Conservation (phyloP, 257 asterid genomes). For the Nemophila menziesii region DNA sequence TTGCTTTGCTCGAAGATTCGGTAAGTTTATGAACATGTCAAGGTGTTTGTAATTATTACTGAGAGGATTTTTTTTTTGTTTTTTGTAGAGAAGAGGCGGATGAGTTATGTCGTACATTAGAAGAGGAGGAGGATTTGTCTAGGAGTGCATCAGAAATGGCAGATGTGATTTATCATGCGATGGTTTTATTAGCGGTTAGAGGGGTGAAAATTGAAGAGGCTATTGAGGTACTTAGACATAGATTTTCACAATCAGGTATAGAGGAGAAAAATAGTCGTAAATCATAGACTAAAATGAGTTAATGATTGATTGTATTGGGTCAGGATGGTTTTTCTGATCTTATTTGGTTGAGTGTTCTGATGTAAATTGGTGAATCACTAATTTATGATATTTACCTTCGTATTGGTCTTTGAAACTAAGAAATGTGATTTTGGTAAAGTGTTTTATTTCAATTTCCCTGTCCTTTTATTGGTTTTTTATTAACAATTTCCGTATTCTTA, state of each 20-base stretch:
- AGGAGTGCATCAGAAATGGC: constrained; percentile 79
- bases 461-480: no score
- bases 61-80: neutral
- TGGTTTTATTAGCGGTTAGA: constrained; percentile 60
- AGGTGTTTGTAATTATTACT: neutral
- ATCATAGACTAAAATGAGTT: no score
- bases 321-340: no score
- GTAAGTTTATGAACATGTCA: constrained; percentile 15
- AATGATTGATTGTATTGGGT: no score
- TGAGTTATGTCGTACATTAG: constrained; percentile 68
- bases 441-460: no score
- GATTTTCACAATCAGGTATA: constrained; percentile 74
- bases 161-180: constrained; percentile 63
- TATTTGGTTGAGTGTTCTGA: no score
- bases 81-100: constrained; percentile 75
- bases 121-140: constrained; percentile 54
- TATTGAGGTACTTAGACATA: constrained; percentile 49
- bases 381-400: no score
- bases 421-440: no score
- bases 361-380: no score
- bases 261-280: constrained; percentile 65
- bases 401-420: no score
- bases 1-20: constrained; percentile 71
- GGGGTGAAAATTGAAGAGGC: constrained; percentile 71
- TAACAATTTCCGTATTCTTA: no score